A percentile compares a stretch with the other conserved stretches of the same genome.
These are phyloP conservation scores for Soucietia sequanensis DNA, from an alignment of 805 yeast species.

Conservation along the genomic window DNA sequence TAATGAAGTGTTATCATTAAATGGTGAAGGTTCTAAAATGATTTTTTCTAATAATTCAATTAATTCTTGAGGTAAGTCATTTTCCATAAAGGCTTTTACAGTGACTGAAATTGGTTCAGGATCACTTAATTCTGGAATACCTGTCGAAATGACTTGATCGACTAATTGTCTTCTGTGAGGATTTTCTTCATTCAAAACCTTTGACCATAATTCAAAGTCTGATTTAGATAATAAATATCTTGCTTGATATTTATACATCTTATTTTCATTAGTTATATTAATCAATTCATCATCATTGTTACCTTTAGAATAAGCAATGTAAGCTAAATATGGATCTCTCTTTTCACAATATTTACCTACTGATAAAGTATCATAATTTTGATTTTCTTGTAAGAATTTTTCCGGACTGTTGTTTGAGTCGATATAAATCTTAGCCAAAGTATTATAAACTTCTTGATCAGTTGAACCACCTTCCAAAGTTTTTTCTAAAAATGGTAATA, in stretches of 20 bases:
- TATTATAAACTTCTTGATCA: conserved; percentile 90
- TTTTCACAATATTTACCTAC: conserved; percentile 99
- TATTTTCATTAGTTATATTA: conserved; percentile 90
- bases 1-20: conserved; percentile 89
- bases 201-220: conserved; percentile 79
- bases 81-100: conserved; percentile 94
- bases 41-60: conserved; percentile 95
- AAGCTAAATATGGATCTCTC: conserved; percentile 98
- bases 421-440: conserved; percentile 95
- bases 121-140: conserved; percentile 89
- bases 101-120: conserved; percentile 94
- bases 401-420: conserved; percentile 98
- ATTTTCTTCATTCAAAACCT: conserved; percentile 73
- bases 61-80: conserved; percentile 87
- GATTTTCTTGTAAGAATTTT: conserved; percentile 89
- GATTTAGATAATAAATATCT: conserved; percentile 87
- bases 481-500: conserved; percentile 90
- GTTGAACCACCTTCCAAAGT: conserved; percentile 79
- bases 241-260: conserved; percentile 99
- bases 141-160: conserved; percentile 94
- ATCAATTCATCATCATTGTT: conserved; percentile 85
- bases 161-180: conserved; percentile 86
- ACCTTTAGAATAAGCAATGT: conserved; percentile 96
- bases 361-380: conserved; percentile 84
- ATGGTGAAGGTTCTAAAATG: conserved; percentile 95